Base-by-base conservation (phyloP, 2,329 filamentous ascomycete species). In the Celoporthe dispersa region DNA sequence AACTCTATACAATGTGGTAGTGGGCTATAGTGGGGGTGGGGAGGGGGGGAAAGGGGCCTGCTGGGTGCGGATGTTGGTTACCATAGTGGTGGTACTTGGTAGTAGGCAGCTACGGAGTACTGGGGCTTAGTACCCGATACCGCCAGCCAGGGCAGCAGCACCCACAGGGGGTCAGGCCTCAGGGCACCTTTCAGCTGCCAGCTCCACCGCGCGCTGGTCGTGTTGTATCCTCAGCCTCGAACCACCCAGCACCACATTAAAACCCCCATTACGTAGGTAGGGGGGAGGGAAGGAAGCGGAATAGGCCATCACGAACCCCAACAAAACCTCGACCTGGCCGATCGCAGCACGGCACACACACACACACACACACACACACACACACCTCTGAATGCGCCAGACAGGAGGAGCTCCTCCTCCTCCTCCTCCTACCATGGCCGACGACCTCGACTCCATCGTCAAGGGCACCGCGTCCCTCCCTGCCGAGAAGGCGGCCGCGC, bases 381-480 rank as follows among this genome's bases (percentile, higher is more conserved):
- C 9, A 16, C 28, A n/a, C 35, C 9, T 48, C 39, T 44, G 41
- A 25, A 48, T 48, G 62, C 28, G 41, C 19, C 62, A 33, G 11
- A 31, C 39, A 35, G 62, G 62, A 44, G 62, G 62, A 31, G 16
- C 37, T 31, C 41, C 62, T 31, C 28, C 53, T 28, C 51, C 51
- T 55, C 48, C 22, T 14, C 48, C 48, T 53, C 28, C n/a, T 19
- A 78, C 74, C 72, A 91, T 92, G 89, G 84, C 88, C 75, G 87
- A 90, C 78, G 84, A 88, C 72, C 86, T 97, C 78, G 94, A 98
- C 83, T 94, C 94, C 77, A 88, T 97, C 77, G 93, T 98, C 83
- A 98, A 98, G 83, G 95, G 94, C 77, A 71, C 71, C 60, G 91
- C 93, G 64, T 92, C 94, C 70, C 84, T 89, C 70, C 87, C 91